These are phyloP conservation scores for Jamesozyma hellenica DNA, from an alignment of 805 yeast species.

Conservation along the genomic window DNA sequence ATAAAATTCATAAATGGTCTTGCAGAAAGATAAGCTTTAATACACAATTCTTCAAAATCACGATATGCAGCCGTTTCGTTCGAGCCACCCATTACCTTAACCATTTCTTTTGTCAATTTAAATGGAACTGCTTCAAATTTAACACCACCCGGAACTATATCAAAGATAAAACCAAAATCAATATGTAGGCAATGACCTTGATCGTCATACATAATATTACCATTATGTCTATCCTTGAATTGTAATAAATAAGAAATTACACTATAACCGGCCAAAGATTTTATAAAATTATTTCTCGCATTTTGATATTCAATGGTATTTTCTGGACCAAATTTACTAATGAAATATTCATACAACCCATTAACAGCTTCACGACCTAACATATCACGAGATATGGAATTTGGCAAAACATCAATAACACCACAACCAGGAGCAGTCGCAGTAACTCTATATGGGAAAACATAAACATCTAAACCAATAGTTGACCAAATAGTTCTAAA, in stretches of 20 bases:
- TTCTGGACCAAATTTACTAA: constrained; percentile 91
- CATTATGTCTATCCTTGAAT: constrained; percentile 96
- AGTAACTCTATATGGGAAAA: constrained; percentile 89
- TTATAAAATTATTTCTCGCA: constrained; percentile 86
- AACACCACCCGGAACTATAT: constrained; percentile 98
- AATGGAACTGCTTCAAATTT: constrained; percentile 97
- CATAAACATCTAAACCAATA: constrained; percentile 81
- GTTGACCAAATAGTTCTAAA: constrained; percentile 85
- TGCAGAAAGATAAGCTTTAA: constrained; percentile 81
- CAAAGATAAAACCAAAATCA: constrained; percentile 97
- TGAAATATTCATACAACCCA: constrained; percentile 86
- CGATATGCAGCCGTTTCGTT: constrained; percentile 73
- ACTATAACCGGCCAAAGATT: constrained; percentile 90
- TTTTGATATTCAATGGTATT: constrained; percentile 78
- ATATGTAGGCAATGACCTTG: constrained; percentile 92
- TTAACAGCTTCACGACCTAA: constrained; percentile 97
- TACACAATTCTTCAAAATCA: constrained; percentile 93
- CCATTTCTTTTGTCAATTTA: constrained; percentile 93
- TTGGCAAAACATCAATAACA: constrained; percentile 93
- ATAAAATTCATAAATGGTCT: constrained; percentile 83
- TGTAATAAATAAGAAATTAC: constrained; percentile 83
- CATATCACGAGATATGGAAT: constrained; percentile 94
- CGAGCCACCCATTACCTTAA: constrained; percentile 89
- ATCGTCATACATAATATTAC: constrained; percentile 92
- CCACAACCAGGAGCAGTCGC: constrained; percentile 99